These are phyloP conservation scores for Cordyceps cicadae DNA, from an alignment of 2,329 filamentous ascomycete genomes.

Conservation along the genomic window DNA sequence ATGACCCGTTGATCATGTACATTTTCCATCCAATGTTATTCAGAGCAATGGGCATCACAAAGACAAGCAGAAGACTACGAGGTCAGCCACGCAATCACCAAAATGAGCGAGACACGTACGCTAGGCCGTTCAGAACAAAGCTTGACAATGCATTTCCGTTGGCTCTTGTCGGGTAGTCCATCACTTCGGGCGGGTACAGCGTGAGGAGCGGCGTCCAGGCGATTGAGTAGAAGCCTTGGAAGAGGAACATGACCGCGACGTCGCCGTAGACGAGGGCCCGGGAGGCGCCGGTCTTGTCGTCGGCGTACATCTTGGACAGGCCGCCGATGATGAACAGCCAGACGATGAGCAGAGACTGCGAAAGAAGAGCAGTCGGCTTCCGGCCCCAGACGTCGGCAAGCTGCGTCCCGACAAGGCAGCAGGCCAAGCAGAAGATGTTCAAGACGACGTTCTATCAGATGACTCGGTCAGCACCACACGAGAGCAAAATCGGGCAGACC, in stretches of 20 bases:
- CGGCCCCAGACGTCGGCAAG: constrained; percentile 35
- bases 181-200: constrained; percentile 22
- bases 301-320: constrained; percentile 34
- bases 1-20: constrained; percentile 20
- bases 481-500: too few relatives aligned
- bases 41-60: constrained; percentile 18
- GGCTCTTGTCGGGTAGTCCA: constrained; percentile 21
- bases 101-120: neutral
- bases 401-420: constrained; percentile 34
- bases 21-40: constrained; percentile 20
- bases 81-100: neutral
- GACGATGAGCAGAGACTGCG: constrained; percentile 28
- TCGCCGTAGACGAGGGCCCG: constrained; percentile 29
- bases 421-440: constrained; percentile 40
- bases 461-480: too few relatives aligned
- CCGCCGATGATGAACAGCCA: constrained; percentile 45
- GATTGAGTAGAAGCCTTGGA: constrained; percentile 21
- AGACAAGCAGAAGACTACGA: constrained; percentile 14
- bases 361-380: constrained; percentile 33
- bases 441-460: constrained; percentile 35
- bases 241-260: constrained; percentile 24
- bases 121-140: constrained; percentile 12
- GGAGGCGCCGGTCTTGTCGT: constrained; percentile 21
- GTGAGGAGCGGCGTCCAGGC: constrained; percentile 21
- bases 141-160: constrained; percentile 28